Conservation (phyloP, 176 grass and related monocot species). For the Bromus sterilis region DNA sequence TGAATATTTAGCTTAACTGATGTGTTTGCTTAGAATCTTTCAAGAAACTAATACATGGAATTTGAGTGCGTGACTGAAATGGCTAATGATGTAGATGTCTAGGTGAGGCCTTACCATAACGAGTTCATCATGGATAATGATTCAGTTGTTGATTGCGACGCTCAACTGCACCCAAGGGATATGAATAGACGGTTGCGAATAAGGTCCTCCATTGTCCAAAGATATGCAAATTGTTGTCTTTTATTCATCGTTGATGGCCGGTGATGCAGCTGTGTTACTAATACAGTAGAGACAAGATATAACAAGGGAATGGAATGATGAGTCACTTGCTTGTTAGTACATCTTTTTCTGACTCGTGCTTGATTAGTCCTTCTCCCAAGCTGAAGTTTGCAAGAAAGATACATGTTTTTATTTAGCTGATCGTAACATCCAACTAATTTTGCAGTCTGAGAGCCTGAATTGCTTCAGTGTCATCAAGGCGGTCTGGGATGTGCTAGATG, state of each 20-base stretch:
- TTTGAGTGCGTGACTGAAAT: neutral
- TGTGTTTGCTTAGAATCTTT: neutral
- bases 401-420: neutral
- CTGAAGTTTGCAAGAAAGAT: neutral
- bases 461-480: conserved; percentile 80
- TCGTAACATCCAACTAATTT: neutral
- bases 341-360: neutral
- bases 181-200: neutral
- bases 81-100: neutral
- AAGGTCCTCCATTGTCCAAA: neutral
- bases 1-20: neutral
- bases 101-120: neutral
- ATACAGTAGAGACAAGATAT: neutral
- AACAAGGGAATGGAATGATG: neutral
- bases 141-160: neutral
- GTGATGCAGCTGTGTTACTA: neutral
- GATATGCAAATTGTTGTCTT: neutral
- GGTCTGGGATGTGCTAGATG: conserved; percentile 64
- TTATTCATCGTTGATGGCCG: neutral
- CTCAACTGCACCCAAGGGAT: neutral
- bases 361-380: neutral
- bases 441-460: conserved; percentile 80
- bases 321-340: neutral
- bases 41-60: neutral
- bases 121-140: neutral